Base-by-base conservation (phyloP, 441 rosid species). In the Manihot esculenta region DNA sequence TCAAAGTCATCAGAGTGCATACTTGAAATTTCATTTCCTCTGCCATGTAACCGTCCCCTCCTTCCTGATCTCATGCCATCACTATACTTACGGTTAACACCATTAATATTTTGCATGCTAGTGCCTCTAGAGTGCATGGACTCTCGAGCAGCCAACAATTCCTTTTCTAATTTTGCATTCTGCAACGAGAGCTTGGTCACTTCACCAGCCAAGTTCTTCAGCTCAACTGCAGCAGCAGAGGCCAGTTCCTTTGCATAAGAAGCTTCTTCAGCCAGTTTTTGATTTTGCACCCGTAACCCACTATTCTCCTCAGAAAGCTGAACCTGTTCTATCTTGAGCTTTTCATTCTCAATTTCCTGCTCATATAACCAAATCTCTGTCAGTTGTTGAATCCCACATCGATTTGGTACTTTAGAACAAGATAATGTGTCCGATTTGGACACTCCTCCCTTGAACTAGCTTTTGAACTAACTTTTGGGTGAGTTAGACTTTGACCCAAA, bases 161-260 rank as follows among this genome's bases (percentile, higher is more conserved):
- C 98, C 74, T 91, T 91, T 74, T 93, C 99, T 58, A 91, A 80
- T 77, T 91, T 96, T 55, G 90, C 86, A 60, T 90, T 93, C 77
- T 90, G 97, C 74, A 89, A 75, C 6, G 99, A 91, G 55, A 93
- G 87, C 76, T 86, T 93, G 66, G 98, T 96, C 66, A 96, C 97
- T 85, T 93, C 98, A 68, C 87, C 85, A 57, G 99, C 98, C 79
- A 96, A 84, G 75, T 93, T 96, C 78, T 96, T 96, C 66, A 96
- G 84, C 86, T 96, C 99, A 77, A 96, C 92, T n/a, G 99, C 99
- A 49, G 99, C 99, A 71, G 97, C 98, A 68, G 99, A 91, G 2
- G 99, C 99, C 78, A 96, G 77, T 82, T 96, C 98, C 82, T 93
- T 93, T 0, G 98, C 97, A 67, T 96, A 96, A 68, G 92, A 87